Conservation (phyloP, 495 filamentous ascomycete genomes). For the Hyaloscypha variabilis region DNA sequence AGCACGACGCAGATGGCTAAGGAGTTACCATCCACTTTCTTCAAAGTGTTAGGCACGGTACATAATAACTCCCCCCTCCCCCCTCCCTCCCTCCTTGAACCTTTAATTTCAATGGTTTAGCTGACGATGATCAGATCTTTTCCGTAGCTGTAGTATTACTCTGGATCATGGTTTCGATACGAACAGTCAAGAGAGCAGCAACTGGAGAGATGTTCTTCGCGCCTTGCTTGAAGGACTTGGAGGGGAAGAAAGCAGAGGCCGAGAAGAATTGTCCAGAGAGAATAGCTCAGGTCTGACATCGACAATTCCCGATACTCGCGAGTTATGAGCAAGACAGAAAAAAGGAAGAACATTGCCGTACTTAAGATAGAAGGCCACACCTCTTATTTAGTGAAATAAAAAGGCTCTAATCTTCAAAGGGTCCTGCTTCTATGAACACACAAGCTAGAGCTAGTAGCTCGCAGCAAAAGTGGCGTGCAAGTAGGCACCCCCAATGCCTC, state of each 20-base stretch:
- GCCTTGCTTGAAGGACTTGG: conserved; percentile 52
- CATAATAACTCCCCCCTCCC: conserved; percentile 31
- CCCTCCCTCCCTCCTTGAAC: no score
- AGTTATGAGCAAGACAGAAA: no score
- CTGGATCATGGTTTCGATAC: conserved; percentile 51
- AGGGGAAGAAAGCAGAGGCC: conserved; percentile 17
- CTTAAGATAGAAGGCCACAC: no score
- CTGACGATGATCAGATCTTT: conserved; percentile 40
- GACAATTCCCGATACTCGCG: background rate
- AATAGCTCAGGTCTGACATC: background rate
- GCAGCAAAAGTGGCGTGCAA: no score
- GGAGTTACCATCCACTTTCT: conserved; percentile 55
- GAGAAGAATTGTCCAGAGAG: conserved; percentile 12
- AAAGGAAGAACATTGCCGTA: no score
- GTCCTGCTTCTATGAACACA: no score
- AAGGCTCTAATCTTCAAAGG: no score
- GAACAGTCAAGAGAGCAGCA: conserved; percentile 45
- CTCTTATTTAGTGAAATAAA: no score
- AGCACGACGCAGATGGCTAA: conserved; percentile 50
- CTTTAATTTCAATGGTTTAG: no score
- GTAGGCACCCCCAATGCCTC: no score
- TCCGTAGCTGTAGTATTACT: conserved; percentile 49
- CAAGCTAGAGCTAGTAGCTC: no score
- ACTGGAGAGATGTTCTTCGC: conserved; percentile 53
- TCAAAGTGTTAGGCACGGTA: conserved; percentile 54